phyloP scores from a whole-genome alignment of 495 filamentous ascomycete species.

The Sordaria brevicollis region DNA sequence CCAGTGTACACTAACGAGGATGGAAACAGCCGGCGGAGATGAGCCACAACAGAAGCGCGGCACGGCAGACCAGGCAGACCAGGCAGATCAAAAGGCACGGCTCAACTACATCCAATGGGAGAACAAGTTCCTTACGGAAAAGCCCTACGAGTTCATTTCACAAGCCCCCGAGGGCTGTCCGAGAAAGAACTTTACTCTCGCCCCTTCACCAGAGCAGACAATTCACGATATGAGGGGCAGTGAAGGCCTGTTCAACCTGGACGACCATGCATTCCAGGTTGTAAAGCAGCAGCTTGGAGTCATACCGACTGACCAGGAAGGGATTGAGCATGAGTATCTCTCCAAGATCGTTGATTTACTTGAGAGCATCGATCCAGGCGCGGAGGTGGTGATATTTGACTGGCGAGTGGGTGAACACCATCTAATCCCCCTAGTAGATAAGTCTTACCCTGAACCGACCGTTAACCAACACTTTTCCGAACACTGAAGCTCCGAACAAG shows the following conservation, averaged over 20 bases:
- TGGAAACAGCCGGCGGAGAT: neutral
- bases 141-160: slow-evolving; percentile 1
- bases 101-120: slow-evolving; percentile 1
- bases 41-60: neutral
- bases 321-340: neutral
- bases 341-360: neutral
- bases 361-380: neutral
- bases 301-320: neutral
- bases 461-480: neutral
- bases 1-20: neutral
- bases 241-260: neutral
- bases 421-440: neutral
- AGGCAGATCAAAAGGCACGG: neutral
- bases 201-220: neutral
- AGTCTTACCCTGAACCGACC: neutral
- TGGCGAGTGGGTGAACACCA: neutral
- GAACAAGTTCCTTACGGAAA: neutral
- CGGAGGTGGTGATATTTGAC: neutral
- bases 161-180: neutral
- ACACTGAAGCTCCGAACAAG: neutral
- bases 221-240: neutral
- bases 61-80: neutral
- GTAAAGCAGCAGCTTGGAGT: neutral
- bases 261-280: neutral
- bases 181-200: neutral